These are phyloP conservation scores for Zelopaecilomyces penicillatus DNA, from an alignment of 2,329 filamentous ascomycete species.

Conservation along the genomic window DNA sequence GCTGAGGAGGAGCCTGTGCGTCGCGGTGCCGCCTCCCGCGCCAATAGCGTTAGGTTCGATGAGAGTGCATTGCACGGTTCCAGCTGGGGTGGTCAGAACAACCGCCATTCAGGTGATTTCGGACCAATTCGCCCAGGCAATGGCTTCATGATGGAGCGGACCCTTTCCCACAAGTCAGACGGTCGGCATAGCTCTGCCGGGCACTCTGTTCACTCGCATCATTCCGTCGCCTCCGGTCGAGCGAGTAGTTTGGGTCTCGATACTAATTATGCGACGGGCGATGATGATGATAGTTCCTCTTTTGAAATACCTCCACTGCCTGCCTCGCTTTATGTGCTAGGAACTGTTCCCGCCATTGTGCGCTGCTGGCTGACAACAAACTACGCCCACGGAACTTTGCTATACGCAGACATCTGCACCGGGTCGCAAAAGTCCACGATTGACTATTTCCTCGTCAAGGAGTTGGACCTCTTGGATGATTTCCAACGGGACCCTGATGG, in stretches of 20 bases:
- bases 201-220: conserved; percentile 60
- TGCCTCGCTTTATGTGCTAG: conserved; percentile 75
- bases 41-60: conserved; percentile 96
- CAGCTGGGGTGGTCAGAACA: conserved; percentile 69
- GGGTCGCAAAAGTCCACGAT: conserved; percentile 85
- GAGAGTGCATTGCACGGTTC: conserved; percentile 87
- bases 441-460: conserved; percentile 64
- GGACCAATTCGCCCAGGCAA: conserved; percentile 69
- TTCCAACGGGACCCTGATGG: conserved; percentile 60
- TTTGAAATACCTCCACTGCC: conserved; percentile 67
- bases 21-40: conserved; percentile 78
- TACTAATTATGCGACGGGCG: conserved; percentile 53
- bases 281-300: conserved; percentile 59
- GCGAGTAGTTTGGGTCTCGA: conserved; percentile 86
- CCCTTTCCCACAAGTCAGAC: conserved; percentile 90
- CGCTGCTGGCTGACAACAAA: conserved; percentile 89
- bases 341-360: conserved; percentile 86
- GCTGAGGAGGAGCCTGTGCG: conserved; percentile 79
- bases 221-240: conserved; percentile 67
- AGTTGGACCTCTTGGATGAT: conserved; percentile 61
- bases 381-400: conserved; percentile 79
- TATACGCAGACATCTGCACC: conserved; percentile 88
- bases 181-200: conserved; percentile 91
- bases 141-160: conserved; percentile 82
- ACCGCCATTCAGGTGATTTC: conserved; percentile 76